Evolutionary conservation across 805 yeast genomes (phyloP).

Genomic region (Metschnikowia santaceciliae): DNA sequence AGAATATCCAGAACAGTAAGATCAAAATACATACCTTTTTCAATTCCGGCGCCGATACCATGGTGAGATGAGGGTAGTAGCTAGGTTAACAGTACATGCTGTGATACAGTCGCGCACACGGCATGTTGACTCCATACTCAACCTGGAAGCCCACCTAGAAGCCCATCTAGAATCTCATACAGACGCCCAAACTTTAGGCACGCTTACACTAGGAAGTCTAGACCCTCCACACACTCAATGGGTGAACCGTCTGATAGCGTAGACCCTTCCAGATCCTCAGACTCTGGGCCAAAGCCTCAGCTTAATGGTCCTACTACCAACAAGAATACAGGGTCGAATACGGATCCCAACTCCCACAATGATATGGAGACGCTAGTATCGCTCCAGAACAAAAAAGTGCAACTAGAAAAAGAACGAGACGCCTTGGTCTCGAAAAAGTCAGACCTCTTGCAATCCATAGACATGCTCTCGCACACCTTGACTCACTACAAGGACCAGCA

Average conservation of each 20-base stretch:
- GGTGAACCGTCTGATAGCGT: no score
- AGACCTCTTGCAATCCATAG: constrained; percentile 10
- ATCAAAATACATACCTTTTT: constrained; percentile 41
- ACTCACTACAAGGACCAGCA: constrained; percentile 12
- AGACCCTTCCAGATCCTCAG: constrained; percentile 1
- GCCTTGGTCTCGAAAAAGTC: constrained; percentile 6
- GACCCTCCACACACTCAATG: no score
- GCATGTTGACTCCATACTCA: not conserved
- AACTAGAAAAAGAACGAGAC: constrained; percentile 11
- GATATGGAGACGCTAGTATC: constrained; percentile 11
- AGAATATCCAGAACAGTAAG: no score
- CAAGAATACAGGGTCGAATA: no score
- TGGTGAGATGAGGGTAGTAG: constrained; percentile 14
- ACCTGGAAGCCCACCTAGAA: not conserved
- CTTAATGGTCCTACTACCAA: no score
- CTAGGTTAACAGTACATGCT: not conserved
- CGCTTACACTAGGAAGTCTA: no score
- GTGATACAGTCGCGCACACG: constrained; percentile 4
- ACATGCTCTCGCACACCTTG: constrained; percentile 6
- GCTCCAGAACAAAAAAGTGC: constrained; percentile 13
- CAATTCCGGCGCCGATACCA: constrained; percentile 63
- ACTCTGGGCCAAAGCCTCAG: constrained; percentile 4
- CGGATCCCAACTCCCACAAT: no score
- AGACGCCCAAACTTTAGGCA: no score
- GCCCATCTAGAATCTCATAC: no score